phyloP scores from a whole-genome alignment of 768 basidiomycete genomes.

The Lanmaoa rubissima region DNA sequence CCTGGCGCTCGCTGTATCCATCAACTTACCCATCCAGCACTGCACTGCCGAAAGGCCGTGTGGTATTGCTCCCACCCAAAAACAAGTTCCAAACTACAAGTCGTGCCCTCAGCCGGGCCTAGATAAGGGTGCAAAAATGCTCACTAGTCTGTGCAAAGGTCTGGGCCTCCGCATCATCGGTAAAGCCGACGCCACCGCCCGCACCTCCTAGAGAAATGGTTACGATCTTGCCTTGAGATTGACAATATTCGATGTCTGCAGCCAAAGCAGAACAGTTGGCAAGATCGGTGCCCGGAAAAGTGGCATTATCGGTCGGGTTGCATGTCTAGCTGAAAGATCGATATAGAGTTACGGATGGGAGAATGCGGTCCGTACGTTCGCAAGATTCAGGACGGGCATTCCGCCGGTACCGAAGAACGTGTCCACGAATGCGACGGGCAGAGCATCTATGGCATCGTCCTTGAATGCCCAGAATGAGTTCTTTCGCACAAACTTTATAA shows the following conservation, averaged over 20 bases:
- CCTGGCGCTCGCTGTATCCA: background rate
- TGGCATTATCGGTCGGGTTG: constrained; percentile 38
- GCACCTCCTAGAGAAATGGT: constrained; percentile 47
- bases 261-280: constrained; percentile 40
- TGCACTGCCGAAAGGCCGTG: constrained; percentile 44
- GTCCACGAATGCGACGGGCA: constrained; percentile 68
- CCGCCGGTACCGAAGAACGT: constrained; percentile 64
- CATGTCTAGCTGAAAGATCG: constrained; percentile 35
- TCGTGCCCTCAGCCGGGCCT: background rate
- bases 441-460: constrained; percentile 67
- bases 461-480: constrained; percentile 24
- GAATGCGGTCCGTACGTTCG: constrained; percentile 46
- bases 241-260: constrained; percentile 43
- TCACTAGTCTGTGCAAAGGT: constrained; percentile 29
- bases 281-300: constrained; percentile 43
- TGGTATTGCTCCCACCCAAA: constrained; percentile 44
- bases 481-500: background rate
- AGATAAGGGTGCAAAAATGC: constrained; percentile 10
- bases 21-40: constrained; percentile 43
- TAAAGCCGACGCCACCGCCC: constrained; percentile 40
- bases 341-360: background rate
- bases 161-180: constrained; percentile 36
- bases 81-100: constrained; percentile 43
- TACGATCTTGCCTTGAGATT: constrained; percentile 46
- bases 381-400: constrained; percentile 63